Conservation (phyloP, 306 rosid species). For the Albizia julibrissin region DNA sequence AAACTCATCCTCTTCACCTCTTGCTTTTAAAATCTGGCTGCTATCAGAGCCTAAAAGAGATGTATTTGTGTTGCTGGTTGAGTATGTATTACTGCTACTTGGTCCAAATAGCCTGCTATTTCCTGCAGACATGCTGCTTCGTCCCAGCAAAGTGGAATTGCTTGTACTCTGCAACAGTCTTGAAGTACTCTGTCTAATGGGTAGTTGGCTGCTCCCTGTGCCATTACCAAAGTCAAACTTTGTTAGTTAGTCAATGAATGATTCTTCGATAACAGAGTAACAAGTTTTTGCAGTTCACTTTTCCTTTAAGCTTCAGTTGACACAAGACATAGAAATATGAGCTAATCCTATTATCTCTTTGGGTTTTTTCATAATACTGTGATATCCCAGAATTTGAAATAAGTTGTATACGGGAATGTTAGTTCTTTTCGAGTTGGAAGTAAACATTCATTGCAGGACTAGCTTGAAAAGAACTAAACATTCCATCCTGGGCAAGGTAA, state of each 20-base stretch:
- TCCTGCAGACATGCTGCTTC: constrained; percentile 44
- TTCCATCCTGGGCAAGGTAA: too few relatives aligned
- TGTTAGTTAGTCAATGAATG: background rate
- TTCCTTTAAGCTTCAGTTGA: background rate
- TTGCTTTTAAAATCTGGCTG: constrained; percentile 52
- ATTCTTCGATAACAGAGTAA: background rate
- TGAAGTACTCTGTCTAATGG: constrained; percentile 11
- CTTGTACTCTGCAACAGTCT: constrained; percentile 27
- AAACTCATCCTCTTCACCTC: constrained; percentile 55
- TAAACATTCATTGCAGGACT: too few relatives aligned
- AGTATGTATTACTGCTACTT: constrained; percentile 43
- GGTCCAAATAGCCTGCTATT: constrained; percentile 41
- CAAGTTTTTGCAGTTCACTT: background rate
- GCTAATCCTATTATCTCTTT: too few relatives aligned
- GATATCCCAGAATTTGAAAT: too few relatives aligned
- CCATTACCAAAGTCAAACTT: background rate
- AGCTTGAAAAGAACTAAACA: too few relatives aligned
- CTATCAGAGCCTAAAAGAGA: constrained; percentile 59
- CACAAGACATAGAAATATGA: too few relatives aligned
- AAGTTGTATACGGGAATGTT: too few relatives aligned
- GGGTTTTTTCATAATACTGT: too few relatives aligned
- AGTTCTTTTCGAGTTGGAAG: too few relatives aligned
- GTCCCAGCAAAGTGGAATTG: constrained; percentile 44
- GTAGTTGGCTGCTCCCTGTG: constrained; percentile 36
- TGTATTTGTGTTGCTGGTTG: constrained; percentile 59